Base-by-base conservation (phyloP, 441 rosid species). In the Jatropha podagrica region DNA sequence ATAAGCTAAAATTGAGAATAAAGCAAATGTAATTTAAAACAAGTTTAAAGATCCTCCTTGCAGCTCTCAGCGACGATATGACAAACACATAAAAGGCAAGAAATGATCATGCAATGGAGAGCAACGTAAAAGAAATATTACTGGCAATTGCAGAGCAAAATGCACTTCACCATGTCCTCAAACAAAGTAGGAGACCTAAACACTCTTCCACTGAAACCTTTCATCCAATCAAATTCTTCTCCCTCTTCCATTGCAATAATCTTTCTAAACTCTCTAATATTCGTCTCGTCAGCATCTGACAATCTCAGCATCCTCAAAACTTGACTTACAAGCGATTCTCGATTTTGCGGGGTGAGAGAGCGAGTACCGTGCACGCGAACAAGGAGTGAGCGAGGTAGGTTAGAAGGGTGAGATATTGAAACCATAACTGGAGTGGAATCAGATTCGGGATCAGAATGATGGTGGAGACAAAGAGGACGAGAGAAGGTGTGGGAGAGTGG, bases 91-190 rank as follows among this genome's bases (percentile, higher is more conserved):
- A 10, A 20, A 51, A 58, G 41, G 23, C 46, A 74, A 46, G 44
- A 27, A 56, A 17, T n/a, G 40, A 23, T 52, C 12, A 61, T 10
- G 23, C 9, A 37, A 37, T 40, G 17, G 49, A 32, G 32, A 5
- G 15, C 1, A n/a, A 2, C 7, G 8, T 5, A 69, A 59, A 61
- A 75, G 3, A 15, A 1, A 20, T 5, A 0, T 65, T 48, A 84
- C 87, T 80, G 82, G 82, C 85, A 85, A 59, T 85, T 85, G 81
- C 87, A 85, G 18, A 85, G 84, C 68, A 85, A 84, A 63, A 82
- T 82, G 75, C 88, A 85, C 72, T 85, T 82, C 65, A 85, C 88
- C 88, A 82, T 85, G 62, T 85, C 88, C 65, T 82, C 86, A 46
- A 85, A 85, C 69, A 85, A 76, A 60, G 83, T 76, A 17, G 88